Conservation (phyloP, 495 filamentous ascomycete genomes). For the Tuber magnatum region DNA sequence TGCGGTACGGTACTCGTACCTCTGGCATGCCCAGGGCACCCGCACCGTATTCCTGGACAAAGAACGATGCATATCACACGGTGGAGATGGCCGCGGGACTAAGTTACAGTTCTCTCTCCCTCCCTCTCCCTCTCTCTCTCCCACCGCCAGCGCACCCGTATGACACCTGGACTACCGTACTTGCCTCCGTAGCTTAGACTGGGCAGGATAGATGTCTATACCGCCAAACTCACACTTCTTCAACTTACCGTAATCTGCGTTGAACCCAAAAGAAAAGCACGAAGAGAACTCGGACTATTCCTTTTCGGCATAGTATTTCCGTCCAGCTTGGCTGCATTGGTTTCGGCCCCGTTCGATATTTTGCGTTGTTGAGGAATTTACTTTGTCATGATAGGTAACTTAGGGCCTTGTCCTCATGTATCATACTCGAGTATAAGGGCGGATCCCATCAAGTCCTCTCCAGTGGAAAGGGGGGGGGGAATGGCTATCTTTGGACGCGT, state of each 20-base stretch:
- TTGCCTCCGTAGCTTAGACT: not conserved
- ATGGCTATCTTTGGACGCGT: not conserved
- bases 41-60: not conserved
- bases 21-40: not conserved
- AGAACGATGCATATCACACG: not conserved
- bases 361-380: not conserved
- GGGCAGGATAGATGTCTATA: not conserved
- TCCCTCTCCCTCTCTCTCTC: not conserved
- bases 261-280: not conserved
- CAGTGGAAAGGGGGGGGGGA: not conserved
- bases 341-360: not conserved
- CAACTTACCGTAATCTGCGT: not conserved
- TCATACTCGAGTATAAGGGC: not conserved
- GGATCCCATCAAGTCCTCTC: not conserved
- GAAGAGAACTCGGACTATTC: not conserved
- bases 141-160: not conserved
- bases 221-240: not conserved
- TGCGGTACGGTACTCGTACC: no score
- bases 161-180: not conserved
- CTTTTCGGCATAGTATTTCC: not conserved
- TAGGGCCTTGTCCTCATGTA: not conserved
- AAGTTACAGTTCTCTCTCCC: not conserved
- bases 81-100: not conserved
- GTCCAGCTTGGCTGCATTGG: conserved; percentile 1
- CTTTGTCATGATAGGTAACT: not conserved